phyloP scores from a whole-genome alignment of 2,329 filamentous ascomycete species.

The Hirsutella thompsonii region DNA sequence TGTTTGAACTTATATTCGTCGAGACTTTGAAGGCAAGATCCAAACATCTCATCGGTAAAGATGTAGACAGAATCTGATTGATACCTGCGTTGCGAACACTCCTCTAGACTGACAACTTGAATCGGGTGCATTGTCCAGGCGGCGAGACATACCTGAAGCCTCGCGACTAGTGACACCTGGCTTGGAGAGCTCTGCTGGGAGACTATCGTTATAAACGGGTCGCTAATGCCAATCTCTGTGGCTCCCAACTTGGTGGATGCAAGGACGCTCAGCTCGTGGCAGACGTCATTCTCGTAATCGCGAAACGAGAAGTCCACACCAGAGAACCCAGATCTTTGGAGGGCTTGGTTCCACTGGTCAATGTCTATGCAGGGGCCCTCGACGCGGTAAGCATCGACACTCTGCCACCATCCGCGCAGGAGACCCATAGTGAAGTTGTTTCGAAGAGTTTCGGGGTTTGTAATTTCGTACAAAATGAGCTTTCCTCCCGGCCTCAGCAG shows the following conservation, averaged over 20 bases:
- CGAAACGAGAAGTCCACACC: background rate
- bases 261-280: background rate
- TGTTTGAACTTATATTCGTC: background rate
- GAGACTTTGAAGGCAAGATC: background rate
- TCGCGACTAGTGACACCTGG: background rate
- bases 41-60: background rate
- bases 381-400: background rate
- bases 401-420: background rate
- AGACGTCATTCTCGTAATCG: background rate
- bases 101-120: background rate
- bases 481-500: slow-evolving; percentile 4
- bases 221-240: too few relatives aligned
- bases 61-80: background rate
- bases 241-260: background rate
- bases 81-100: background rate
- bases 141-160: background rate
- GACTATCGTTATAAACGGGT: background rate
- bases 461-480: background rate
- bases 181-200: background rate
- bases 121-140: background rate
- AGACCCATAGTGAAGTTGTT: background rate
- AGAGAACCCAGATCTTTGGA: background rate
- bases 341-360: background rate
- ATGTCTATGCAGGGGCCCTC: background rate
- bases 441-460: background rate